Base-by-base conservation (phyloP, 2,329 filamentous ascomycete genomes). In the Aspergillus spinulosporus region DNA sequence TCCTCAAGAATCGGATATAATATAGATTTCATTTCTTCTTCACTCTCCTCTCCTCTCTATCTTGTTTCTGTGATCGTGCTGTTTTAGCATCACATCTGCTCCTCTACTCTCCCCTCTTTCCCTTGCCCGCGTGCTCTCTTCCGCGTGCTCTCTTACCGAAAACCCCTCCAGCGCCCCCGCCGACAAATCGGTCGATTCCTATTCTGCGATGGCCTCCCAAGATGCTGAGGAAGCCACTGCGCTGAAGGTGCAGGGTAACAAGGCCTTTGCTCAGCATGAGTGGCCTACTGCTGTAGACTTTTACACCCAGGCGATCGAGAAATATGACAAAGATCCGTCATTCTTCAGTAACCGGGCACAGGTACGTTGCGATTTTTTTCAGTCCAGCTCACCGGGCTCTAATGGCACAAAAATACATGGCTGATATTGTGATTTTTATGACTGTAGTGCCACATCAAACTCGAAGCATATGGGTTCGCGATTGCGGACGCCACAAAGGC, bases 321-420 rank as follows among this genome's bases (percentile, higher is more conserved):
- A 90, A 64, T 87, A 96, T 76, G 84, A 88, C 70, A 82, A 88
- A 65, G 89, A 97, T 69, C 89, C 92, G 5, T 89, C 92, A 0
- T 97, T 92, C 78, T 97, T 86, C 78, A 92, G 90, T 67, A 99
- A 99, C 78, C 84, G 94, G 72, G 94, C 94, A 14, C 93, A 97
- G 84, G 93, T 96, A 74, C 61, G 82, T 67, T 62, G 65, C 62
- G 60, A 4, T 64, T 64, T 45, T 46, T 32, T 21, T 21, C 21
- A 21, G 21, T 21, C n/a, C 26, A 45, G 32, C 14, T 45, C 26
- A 52, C 37, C 26, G 49, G 56, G 21, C 14, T 14, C 28, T 15
- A 12, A 11, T n/a, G 32, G 29, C 21, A 21, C 21, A 21, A 21
- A 21, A 21, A 31, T 40, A 48, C 14, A 26, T 40, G 54, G 48